A percentile compares a stretch with the other conserved stretches of the same genome.
These are phyloP conservation scores for Xylona heveae DNA, from an alignment of 495 filamentous ascomycete genomes.

Conservation along the genomic window DNA sequence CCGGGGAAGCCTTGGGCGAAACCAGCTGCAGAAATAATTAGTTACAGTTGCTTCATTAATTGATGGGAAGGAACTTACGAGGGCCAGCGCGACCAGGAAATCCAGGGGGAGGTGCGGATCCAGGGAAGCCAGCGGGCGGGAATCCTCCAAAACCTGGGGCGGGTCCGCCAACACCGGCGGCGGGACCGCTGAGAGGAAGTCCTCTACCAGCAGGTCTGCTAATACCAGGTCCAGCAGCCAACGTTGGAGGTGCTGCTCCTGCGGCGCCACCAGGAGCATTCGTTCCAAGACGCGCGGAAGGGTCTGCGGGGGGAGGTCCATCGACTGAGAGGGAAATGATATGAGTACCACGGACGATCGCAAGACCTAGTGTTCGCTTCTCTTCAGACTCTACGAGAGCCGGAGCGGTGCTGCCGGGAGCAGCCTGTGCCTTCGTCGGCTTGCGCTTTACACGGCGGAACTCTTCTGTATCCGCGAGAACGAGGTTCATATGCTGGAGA, in stretches of 20 bases:
- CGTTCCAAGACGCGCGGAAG: conserved; percentile 69
- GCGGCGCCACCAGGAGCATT: conserved; percentile 43
- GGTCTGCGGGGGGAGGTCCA: conserved; percentile 88
- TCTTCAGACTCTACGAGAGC: conserved; percentile 74
- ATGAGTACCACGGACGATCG: conserved; percentile 81
- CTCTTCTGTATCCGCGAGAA: conserved; percentile 96
- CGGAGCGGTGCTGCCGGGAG: conserved; percentile 36
- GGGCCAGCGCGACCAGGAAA: conserved; percentile 50
- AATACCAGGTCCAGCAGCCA: conserved; percentile 74
- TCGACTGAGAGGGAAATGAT: conserved; percentile 91
- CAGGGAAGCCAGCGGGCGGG: conserved; percentile 44
- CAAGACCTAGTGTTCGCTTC: conserved; percentile 86
- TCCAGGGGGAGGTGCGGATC: conserved; percentile 40
- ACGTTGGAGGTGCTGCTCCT: conserved; percentile 29
- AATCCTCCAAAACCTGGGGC: conserved; percentile 37
- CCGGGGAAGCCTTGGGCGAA: conserved; percentile 38
- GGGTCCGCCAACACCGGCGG: conserved; percentile 69
- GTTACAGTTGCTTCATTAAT: conserved; percentile 6
- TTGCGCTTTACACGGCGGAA: conserved; percentile 90
- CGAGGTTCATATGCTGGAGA: conserved; percentile 90
- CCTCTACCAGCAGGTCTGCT: conserved; percentile 83
- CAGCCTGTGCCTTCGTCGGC: conserved; percentile 44
- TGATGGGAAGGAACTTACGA: conserved; percentile 27
- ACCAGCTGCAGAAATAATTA: conserved; percentile 18
- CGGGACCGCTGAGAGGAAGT: conserved; percentile 73